phyloP scores from a whole-genome alignment of 352 stramenopile species.

The Phytophthora aleatoria region DNA sequence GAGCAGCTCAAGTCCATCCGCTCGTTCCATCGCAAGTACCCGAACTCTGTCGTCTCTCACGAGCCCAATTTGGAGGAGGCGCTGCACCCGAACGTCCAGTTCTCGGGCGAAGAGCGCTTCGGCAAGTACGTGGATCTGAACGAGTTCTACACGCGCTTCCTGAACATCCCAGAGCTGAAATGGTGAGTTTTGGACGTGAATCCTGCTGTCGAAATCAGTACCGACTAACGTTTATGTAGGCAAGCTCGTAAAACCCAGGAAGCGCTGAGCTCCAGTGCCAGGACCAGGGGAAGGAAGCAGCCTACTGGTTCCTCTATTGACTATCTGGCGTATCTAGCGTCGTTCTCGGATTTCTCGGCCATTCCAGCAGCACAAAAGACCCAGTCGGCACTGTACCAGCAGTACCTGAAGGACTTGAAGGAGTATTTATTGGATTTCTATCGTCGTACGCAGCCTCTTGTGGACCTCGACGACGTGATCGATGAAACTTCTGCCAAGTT shows the following conservation, averaged over 20 bases:
- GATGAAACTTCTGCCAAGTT: slow-evolving; percentile 83
- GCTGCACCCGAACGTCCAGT: slow-evolving; percentile 74
- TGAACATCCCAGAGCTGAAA: slow-evolving; percentile 79
- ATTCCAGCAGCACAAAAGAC: slow-evolving; percentile 67
- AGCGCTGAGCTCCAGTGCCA: slow-evolving; percentile 25
- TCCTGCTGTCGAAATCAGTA: neutral
- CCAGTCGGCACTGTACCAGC: slow-evolving; percentile 56
- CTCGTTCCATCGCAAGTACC: slow-evolving; percentile 86
- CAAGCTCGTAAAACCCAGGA: slow-evolving; percentile 39
- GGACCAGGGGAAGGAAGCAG: slow-evolving; percentile 23
- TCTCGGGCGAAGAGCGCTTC: slow-evolving; percentile 89
- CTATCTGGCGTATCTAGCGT: slow-evolving; percentile 76
- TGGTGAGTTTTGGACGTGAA: slow-evolving; percentile 18
- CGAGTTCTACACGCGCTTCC: slow-evolving; percentile 78
- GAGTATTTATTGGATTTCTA: slow-evolving; percentile 89
- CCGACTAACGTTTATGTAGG: slow-evolving; percentile 16
- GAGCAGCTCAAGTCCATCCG: slow-evolving; percentile 87
- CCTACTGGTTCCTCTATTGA: slow-evolving; percentile 38
- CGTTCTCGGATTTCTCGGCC: slow-evolving; percentile 68
- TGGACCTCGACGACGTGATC: slow-evolving; percentile 87
- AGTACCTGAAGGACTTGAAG: slow-evolving; percentile 79
- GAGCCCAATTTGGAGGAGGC: slow-evolving; percentile 65
- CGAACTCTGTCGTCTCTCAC: slow-evolving; percentile 67
- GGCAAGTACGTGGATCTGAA: slow-evolving; percentile 92
- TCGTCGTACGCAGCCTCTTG: slow-evolving; percentile 85